Evolutionary conservation across 495 filamentous ascomycete species (phyloP).

Genomic region (Penicillium turbatum): DNA sequence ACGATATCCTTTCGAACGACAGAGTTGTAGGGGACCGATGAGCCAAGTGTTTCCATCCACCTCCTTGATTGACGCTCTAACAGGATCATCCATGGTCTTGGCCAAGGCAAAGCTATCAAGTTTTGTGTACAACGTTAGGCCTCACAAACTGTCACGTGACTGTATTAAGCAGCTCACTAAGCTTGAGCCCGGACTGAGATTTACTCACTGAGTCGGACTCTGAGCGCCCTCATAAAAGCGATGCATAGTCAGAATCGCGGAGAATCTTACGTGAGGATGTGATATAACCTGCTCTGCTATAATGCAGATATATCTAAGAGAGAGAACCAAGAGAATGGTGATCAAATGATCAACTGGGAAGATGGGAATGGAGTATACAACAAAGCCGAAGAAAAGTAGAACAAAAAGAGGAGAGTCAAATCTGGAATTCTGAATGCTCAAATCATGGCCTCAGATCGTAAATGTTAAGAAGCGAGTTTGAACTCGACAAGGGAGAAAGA

Average conservation of each 20-base stretch:
- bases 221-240: slow-evolving; percentile 17
- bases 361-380: neutral
- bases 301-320: neutral
- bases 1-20: too few relatives aligned
- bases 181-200: slow-evolving; percentile 18
- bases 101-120: too few relatives aligned
- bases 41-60: too few relatives aligned
- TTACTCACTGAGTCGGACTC: slow-evolving; percentile 19
- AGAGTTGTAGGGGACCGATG: too few relatives aligned
- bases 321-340: neutral
- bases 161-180: too few relatives aligned
- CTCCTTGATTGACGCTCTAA: too few relatives aligned
- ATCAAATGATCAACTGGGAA: neutral
- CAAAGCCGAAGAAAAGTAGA: neutral
- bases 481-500: neutral
- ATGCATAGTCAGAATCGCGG: neutral
- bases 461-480: neutral
- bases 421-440: slow-evolving; percentile 8
- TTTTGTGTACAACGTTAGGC: too few relatives aligned
- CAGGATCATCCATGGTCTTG: too few relatives aligned
- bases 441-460: slow-evolving; percentile 3
- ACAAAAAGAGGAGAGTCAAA: slow-evolving; percentile 1
- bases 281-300: neutral
- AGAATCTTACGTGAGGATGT: neutral
- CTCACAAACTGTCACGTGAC: too few relatives aligned